Base-by-base conservation (phyloP, 768 basidiomycete species). In the Termitomyces bulborhizus region DNA sequence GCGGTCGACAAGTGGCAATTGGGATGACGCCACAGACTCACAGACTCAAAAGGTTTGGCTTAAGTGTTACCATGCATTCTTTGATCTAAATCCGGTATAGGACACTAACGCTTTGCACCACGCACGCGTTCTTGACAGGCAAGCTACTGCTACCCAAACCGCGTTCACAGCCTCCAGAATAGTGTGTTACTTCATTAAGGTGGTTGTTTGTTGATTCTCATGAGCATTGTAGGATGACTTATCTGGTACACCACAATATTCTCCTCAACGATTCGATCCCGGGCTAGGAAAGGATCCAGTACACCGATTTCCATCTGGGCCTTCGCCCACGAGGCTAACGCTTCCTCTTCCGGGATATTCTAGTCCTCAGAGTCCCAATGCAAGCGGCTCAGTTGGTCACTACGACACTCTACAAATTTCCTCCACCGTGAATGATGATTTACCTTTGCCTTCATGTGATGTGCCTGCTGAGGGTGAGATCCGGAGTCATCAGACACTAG, bases 371-470 rank as follows among this genome's bases (percentile, higher is more conserved):
- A 50, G 26, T 37, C 15, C 49, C 29, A 40, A 41, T 47, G 21
- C 54, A 32, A 50, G 39, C 24, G 21, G 18, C 26, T 32, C 44
- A 6, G 42, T 40, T 18, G 46, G 56, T 41, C 39, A 57, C 36
- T 58, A 63, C 53, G 65, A 66, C 37, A 31, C 62, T 36, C 55
- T 66, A 18, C 72, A 73, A 57, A 65, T 72, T 16, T 63, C 76
- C 13, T 65, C 75, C 36, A 63, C 70, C 44, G 76, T 74, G 16
- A 82, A 81, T 46, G 77, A 75, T 53, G 84, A 85, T 32, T 71
- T 86, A 34, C 71, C 82, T 13, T 66, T 80, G 32, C 76, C 81
- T 4, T 68, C 88, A 46, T 79, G 85, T 56, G 84, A 84, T 1
- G 67, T 68, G 63, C 59, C 62, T 18, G 65, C 67, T 36, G 70